Evolutionary conservation across 768 basidiomycete species (phyloP).

Genomic region (Cyclocybe cylindracea): DNA sequence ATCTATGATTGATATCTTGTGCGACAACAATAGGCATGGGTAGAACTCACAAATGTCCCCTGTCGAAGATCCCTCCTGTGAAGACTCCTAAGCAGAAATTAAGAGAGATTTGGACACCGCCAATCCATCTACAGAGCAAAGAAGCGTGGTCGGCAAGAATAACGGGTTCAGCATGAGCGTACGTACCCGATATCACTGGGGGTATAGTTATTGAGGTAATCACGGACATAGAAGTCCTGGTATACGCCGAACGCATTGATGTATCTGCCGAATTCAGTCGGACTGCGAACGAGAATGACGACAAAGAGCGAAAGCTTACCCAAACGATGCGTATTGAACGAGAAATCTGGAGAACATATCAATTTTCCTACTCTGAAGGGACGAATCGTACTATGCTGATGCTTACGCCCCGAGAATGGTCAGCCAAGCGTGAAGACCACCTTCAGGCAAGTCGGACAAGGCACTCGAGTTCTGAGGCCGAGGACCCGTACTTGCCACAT

Average conservation of each 20-base stretch:
- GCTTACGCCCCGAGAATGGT: conserved; percentile 39
- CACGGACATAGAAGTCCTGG: conserved; percentile 29
- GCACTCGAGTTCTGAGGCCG: background rate
- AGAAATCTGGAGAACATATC: conserved; percentile 26
- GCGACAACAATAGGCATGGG: background rate
- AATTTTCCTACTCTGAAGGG: background rate
- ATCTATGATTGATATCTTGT: background rate
- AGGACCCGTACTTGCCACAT: background rate
- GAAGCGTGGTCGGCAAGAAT: background rate
- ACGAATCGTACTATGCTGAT: background rate
- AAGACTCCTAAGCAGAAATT: conserved; percentile 47
- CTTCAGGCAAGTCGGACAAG: conserved; percentile 32
- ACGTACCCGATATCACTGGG: conserved; percentile 28
- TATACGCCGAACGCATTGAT: conserved; percentile 32
- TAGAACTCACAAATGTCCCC: conserved; percentile 47
- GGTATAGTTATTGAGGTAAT: conserved; percentile 23
- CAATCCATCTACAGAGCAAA: conserved; percentile 44
- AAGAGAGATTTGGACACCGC: conserved; percentile 52
- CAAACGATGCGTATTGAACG: conserved; percentile 42
- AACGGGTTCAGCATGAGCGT: background rate
- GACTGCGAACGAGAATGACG: background rate
- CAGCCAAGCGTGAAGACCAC: conserved; percentile 41
- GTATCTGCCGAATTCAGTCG: conserved; percentile 16
- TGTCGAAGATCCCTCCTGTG: conserved; percentile 50
- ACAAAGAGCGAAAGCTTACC: conserved; percentile 20